phyloP scores from a whole-genome alignment of 1,284 basidiomycete genomes.

The Anthracocystis walkeri region DNA sequence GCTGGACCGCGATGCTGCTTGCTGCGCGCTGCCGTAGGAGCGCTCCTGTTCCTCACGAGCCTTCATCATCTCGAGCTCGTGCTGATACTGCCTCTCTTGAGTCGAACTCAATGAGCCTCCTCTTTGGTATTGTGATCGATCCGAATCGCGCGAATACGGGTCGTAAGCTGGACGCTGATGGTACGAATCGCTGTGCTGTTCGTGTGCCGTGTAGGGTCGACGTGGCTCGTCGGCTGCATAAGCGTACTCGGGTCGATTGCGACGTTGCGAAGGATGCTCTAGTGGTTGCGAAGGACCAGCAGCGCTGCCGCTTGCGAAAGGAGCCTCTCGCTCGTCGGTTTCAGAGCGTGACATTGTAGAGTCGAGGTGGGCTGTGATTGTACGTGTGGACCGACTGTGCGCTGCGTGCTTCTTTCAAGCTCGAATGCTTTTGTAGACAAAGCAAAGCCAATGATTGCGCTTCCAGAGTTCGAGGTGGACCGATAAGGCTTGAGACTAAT shows the following conservation, averaged over 20 bases:
- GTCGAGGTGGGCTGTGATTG: slow-evolving; percentile 3
- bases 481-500: neutral
- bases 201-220: slow-evolving; percentile 20
- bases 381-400: neutral
- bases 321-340: slow-evolving; percentile 24
- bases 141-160: slow-evolving; percentile 15
- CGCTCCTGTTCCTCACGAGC: slow-evolving; percentile 42
- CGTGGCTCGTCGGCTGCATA: slow-evolving; percentile 16
- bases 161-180: slow-evolving; percentile 20
- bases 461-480: neutral
- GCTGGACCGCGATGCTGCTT: slow-evolving; percentile 7
- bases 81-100: slow-evolving; percentile 34
- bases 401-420: neutral
- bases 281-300: slow-evolving; percentile 20
- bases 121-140: slow-evolving; percentile 8
- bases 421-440: too few species aligned
- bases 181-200: slow-evolving; percentile 11
- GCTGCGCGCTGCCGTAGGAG: slow-evolving; percentile 12
- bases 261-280: slow-evolving; percentile 27
- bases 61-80: slow-evolving; percentile 50
- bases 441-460: neutral
- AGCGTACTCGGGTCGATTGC: slow-evolving; percentile 16
- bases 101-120: slow-evolving; percentile 5
- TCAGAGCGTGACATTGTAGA: slow-evolving; percentile 35
- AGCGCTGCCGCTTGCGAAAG: slow-evolving; percentile 14